Conservation (phyloP, 805 yeast genomes). For the Nakazawaea peltata region DNA sequence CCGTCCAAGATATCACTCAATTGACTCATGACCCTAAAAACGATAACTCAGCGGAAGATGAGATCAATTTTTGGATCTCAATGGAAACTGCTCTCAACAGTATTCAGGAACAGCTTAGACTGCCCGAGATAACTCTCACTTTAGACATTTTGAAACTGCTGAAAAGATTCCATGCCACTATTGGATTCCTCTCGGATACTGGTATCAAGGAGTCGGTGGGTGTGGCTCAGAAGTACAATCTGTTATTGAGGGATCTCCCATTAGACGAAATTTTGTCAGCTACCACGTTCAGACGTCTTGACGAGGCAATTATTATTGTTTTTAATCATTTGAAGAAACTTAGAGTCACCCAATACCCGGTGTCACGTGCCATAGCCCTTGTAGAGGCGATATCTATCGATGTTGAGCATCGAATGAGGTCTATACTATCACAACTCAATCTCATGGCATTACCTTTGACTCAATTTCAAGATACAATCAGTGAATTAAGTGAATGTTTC, state of each 20-base stretch:
- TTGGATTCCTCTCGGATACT: constrained; percentile 64
- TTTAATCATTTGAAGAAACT: constrained; percentile 61
- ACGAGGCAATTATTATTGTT: constrained; percentile 34
- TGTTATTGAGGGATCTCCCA: constrained; percentile 65
- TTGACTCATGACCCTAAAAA: constrained; percentile 43
- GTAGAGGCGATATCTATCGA: constrained; percentile 60
- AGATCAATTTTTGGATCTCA: constrained; percentile 71
- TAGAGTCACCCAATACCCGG: constrained; percentile 53
- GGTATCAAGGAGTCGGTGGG: constrained; percentile 50
- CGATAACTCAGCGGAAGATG: constrained; percentile 49
- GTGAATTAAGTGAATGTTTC: constrained; percentile 26
- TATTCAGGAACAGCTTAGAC: constrained; percentile 49
- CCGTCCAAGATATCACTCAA: constrained; percentile 48
- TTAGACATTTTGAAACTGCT: constrained; percentile 56
- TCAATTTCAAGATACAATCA: constrained; percentile 28
- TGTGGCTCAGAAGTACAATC: constrained; percentile 47
- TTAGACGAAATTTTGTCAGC: constrained; percentile 48
- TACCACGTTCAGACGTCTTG: constrained; percentile 33
- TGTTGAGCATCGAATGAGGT: constrained; percentile 34
- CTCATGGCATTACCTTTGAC: constrained; percentile 35
- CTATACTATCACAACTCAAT: constrained; percentile 27
- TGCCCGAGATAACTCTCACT: constrained; percentile 46
- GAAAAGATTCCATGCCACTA: constrained; percentile 73
- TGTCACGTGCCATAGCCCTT: constrained; percentile 53
- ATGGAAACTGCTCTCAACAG: constrained; percentile 53